Base-by-base conservation (phyloP, 78 protist genomes). In the Chrysochromulina parva region DNA sequence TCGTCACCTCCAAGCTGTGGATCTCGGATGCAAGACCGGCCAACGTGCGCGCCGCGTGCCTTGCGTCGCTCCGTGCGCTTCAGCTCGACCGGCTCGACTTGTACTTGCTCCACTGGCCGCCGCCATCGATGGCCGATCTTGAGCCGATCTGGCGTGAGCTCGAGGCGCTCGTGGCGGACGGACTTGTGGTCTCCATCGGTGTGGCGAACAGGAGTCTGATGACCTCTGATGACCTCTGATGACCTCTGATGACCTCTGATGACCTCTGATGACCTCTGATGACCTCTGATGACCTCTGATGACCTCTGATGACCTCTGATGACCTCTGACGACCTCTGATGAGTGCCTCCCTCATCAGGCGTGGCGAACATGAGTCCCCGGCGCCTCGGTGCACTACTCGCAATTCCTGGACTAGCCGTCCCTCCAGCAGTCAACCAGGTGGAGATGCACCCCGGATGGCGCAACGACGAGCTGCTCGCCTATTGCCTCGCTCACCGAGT, bases 21-120 rank as follows among this genome's bases (percentile, higher is more conserved):
- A 16, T 38, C 38, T 38, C 38, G 38, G 38, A 17, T 48, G 6
- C 24, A 9, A 50, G 38, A 11, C 66, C 3, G 24, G 65, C 3
- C 38, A 3, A 38, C n/a, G 87, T 82, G 10, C 50, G 58, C 6
- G 67, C 3, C 6, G 89, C 89, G 0, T 60, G 80, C 53, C 48
- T 28, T 14, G 16, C 13, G 5, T 48, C 89, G 89, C 89, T 85
- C 22, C 58, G 55, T 1, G 54, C 5, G 38, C 65, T 85, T 2
- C 58, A 19, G 20, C 50, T 85, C 54, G 89, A 85, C 53, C 17
- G 16, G 13, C 71, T 85, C 58, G 89, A 85, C 54, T 2, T 53
- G 14, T 85, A 66, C 24, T 3, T 54, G 47, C 6, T 65, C 17
- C 89, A 85, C 65, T 85, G 89, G 89, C 89, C 88, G n/a, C 58